Conservation (phyloP, 106 monocot genomes). For the Dioscorea zingiberensis region DNA sequence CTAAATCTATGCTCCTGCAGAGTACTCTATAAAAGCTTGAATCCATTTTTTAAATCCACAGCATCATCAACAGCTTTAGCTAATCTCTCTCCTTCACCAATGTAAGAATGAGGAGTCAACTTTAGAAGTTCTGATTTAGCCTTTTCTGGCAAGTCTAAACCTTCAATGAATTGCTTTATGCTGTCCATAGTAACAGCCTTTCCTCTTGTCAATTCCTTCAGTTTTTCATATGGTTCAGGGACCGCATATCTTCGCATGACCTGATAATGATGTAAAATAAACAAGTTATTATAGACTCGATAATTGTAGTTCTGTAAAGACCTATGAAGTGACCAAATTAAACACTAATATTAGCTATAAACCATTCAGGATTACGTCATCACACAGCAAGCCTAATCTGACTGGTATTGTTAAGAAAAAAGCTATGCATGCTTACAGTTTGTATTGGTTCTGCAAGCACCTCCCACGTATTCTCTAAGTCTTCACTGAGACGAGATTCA, state of each 20-base stretch:
- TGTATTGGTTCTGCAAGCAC: too few relatives aligned
- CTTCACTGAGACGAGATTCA: too few relatives aligned
- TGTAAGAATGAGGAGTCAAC: slow-evolving; percentile 65
- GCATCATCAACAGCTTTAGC: slow-evolving; percentile 46
- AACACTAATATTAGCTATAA: too few relatives aligned
- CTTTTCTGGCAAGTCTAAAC: slow-evolving; percentile 65
- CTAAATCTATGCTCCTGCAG: neutral
- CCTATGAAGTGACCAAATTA: too few relatives aligned
- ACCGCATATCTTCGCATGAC: slow-evolving; percentile 87
- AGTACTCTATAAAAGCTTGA: slow-evolving; percentile 25
- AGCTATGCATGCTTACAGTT: too few relatives aligned
- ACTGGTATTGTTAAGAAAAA: too few relatives aligned
- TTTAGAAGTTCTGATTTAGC: slow-evolving; percentile 47
- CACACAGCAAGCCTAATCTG: too few relatives aligned
- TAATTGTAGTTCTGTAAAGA: too few relatives aligned
- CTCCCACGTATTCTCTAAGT: too few relatives aligned
- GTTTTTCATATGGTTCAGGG: slow-evolving; percentile 84
- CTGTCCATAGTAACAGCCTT: slow-evolving; percentile 62
- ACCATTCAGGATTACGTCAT: too few relatives aligned
- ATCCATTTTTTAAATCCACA: slow-evolving; percentile 25
- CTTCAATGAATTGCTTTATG: slow-evolving; percentile 52
- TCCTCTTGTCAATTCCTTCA: slow-evolving; percentile 94
- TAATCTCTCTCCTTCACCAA: slow-evolving; percentile 65
- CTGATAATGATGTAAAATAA: slow-evolving; percentile 16
- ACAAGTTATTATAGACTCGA: too few relatives aligned